phyloP scores from a whole-genome alignment of 2,329 filamentous ascomycete genomes.

The Penicillium digitatum region DNA sequence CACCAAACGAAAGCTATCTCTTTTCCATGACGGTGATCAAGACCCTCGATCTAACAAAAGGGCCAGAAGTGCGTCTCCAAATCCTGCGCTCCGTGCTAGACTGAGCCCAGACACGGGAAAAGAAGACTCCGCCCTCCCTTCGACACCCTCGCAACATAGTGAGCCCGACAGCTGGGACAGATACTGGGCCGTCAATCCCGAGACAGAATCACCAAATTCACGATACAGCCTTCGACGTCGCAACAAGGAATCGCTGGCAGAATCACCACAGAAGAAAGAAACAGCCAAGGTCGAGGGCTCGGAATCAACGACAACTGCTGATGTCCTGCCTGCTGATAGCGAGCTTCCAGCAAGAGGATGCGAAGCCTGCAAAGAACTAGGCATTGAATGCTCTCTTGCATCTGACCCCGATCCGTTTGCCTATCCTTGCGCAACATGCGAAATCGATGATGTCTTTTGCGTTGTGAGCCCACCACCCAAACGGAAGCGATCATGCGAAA shows the following conservation, averaged over 20 bases:
- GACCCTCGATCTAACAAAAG: background rate
- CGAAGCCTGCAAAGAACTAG: conserved; percentile 25
- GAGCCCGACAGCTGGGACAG: conserved; percentile 1
- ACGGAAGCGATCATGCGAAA: conserved; percentile 35
- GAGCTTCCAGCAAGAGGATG: conserved; percentile 34
- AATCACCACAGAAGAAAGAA: background rate
- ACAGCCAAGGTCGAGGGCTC: background rate
- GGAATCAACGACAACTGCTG: background rate
- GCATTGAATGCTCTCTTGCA: conserved; percentile 33
- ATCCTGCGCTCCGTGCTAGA: background rate
- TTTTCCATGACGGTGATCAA: background rate
- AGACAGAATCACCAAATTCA: background rate
- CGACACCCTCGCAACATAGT: background rate
- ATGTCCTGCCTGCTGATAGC: background rate
- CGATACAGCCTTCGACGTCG: background rate
- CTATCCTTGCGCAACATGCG: conserved; percentile 40
- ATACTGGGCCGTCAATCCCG: conserved; percentile 1
- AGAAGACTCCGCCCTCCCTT: background rate
- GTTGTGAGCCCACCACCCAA: conserved; percentile 32
- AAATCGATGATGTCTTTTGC: conserved; percentile 31
- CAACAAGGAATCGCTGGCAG: background rate
- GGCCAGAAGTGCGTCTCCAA: background rate
- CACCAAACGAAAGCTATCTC: conserved; percentile 1
- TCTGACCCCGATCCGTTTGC: conserved; percentile 26
- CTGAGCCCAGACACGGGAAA: background rate